Base-by-base conservation (phyloP, 208 protist genomes). In the Trypanosoma congolense region DNA sequence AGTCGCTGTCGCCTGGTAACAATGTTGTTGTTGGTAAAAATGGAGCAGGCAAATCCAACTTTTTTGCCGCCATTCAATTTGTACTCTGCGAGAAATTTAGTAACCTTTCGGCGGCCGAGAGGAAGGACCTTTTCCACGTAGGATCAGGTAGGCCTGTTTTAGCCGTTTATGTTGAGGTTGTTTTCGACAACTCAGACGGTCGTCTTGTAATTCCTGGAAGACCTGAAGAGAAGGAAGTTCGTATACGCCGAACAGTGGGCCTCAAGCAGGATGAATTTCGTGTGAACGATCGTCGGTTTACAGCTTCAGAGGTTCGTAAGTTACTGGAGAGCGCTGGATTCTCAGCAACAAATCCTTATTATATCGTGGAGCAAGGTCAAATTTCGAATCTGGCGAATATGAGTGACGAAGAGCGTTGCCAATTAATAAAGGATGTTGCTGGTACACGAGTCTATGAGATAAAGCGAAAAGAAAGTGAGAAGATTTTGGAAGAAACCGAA, bases 331-430 rank as follows among this genome's bases (percentile, higher is more conserved):
- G 83, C 46, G 98, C 98, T 8, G 98, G 98, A 5, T 98, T 99
- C 62, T 99, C 97, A 19, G 81, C 92, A 6, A 93, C 83, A 29
- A 99, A 99, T 70, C 98, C 98, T 10, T 99, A 99, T 73, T 99
- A 99, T 77, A 98, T 99, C 46, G 98, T 99, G 1, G 97, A 99
- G 68, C 98, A 99, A 80, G 98, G 98, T 31, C 98, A 98, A 56
- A 96, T 96, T 65, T 64, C 80, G 31, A 70, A 70, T n/a, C 69
- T 99, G n/a, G 85, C 96, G 2, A 87, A 79, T 57, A 98, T 99
- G 92, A 96, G 78, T 55, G 97, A 99, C 45, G 66, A 83, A 4
- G 90, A 98, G 16, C 75, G 98, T 6, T 93, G 99, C 14, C 80
- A 96, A 28, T 67, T 99, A 33, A 92, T 99, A 44, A 98, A 99